phyloP scores from a whole-genome alignment of 1,284 basidiomycete genomes.

The Ustilago nuda region DNA sequence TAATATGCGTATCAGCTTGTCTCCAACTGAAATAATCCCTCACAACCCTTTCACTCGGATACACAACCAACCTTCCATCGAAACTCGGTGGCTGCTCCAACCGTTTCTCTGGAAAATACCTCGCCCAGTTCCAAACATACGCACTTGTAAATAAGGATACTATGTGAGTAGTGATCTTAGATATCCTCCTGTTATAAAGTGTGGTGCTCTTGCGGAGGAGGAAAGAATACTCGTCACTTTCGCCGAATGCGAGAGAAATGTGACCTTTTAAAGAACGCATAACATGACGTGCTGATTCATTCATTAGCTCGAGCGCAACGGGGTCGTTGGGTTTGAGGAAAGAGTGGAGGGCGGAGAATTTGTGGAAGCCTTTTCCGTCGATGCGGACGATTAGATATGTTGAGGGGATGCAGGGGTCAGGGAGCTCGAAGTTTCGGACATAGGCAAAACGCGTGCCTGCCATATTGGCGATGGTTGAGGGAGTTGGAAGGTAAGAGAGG shows the following conservation, averaged over 20 bases:
- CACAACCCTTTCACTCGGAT: slow-evolving; percentile 80
- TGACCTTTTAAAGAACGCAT: slow-evolving; percentile 73
- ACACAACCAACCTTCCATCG: slow-evolving; percentile 84
- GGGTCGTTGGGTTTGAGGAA: slow-evolving; percentile 94
- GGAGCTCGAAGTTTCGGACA: slow-evolving; percentile 88
- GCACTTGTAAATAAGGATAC: slow-evolving; percentile 92
- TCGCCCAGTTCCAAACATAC: slow-evolving; percentile 87
- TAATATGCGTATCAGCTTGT: slow-evolving; percentile 96
- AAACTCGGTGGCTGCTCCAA: slow-evolving; percentile 87
- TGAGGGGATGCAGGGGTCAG: slow-evolving; percentile 84
- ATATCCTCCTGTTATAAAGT: slow-evolving; percentile 81
- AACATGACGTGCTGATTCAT: slow-evolving; percentile 83
- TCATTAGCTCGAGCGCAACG: slow-evolving; percentile 89
- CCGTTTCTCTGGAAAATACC: slow-evolving; percentile 79
- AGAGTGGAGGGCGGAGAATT: slow-evolving; percentile 85
- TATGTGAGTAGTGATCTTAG: slow-evolving; percentile 89
- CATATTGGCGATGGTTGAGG: slow-evolving; percentile 73
- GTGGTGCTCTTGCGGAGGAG: slow-evolving; percentile 80
- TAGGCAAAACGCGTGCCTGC: slow-evolving; percentile 92
- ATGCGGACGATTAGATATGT: slow-evolving; percentile 88
- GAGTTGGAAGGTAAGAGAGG: neutral
- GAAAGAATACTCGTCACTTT: slow-evolving; percentile 98
- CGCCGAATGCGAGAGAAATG: slow-evolving; percentile 79
- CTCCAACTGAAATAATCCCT: slow-evolving; percentile 96
- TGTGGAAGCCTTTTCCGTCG: slow-evolving; percentile 95